Evolutionary conservation across 2,329 filamentous ascomycete species (phyloP).

Genomic region (Xylariomycetidae sp.): DNA sequence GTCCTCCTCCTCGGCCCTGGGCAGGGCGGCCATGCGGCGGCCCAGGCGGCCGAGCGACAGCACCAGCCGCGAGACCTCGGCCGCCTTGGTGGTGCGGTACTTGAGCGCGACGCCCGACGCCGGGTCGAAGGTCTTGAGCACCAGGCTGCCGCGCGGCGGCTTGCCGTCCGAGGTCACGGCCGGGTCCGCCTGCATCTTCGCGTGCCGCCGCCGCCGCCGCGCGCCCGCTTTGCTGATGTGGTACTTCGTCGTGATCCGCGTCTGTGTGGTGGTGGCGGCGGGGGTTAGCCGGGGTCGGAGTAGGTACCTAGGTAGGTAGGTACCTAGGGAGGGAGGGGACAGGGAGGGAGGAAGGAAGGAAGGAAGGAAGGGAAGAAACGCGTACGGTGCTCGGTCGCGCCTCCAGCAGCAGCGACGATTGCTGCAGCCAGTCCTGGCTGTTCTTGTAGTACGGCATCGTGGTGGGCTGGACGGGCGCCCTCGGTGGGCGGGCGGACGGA

Average conservation of each 20-base stretch:
- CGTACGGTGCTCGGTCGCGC: slow-evolving; percentile 78
- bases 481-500: not conserved
- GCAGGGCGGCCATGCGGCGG: slow-evolving; percentile 57
- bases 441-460: slow-evolving; percentile 75
- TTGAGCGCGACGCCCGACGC: slow-evolving; percentile 76
- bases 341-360: slow-evolving; percentile 1
- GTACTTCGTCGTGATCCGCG: slow-evolving; percentile 90
- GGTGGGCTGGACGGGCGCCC: slow-evolving; percentile 5
- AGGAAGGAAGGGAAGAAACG: slow-evolving; percentile 11
- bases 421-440: slow-evolving; percentile 84
- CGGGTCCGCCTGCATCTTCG: slow-evolving; percentile 18
- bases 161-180: slow-evolving; percentile 10
- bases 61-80: slow-evolving; percentile 80
- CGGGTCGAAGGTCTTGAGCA: slow-evolving; percentile 86
- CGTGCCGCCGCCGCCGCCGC: slow-evolving; percentile 5
- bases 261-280: slow-evolving; percentile 49
- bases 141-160: slow-evolving; percentile 60
- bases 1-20: slow-evolving; percentile 31
- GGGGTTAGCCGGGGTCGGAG: too few species aligned
- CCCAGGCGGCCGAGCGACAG: slow-evolving; percentile 69
- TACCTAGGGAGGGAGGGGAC: slow-evolving; percentile 1
- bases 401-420: slow-evolving; percentile 78
- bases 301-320: slow-evolving; percentile 10
- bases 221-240: slow-evolving; percentile 43
- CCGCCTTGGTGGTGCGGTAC: slow-evolving; percentile 85